Conservation (phyloP, 495 filamentous ascomycete genomes). For the Pseudotulostoma volvatum region DNA sequence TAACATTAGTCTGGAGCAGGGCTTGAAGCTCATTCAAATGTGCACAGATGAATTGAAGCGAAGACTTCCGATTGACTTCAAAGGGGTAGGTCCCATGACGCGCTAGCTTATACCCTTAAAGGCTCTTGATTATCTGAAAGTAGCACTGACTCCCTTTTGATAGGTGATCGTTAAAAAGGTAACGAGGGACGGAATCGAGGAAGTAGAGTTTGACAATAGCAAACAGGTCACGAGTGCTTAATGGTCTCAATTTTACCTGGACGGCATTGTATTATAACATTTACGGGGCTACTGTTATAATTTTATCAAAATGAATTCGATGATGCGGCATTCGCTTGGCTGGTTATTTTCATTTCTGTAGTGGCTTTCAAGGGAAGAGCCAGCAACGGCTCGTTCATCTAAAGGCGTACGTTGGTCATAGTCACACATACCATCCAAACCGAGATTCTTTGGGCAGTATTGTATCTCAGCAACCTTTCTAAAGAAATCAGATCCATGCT, state of each 20-base stretch:
- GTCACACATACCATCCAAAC: too few species aligned
- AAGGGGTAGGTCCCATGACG: slow-evolving; percentile 42
- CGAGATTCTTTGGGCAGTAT: too few species aligned
- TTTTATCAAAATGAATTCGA: not conserved
- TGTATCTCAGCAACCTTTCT: too few species aligned
- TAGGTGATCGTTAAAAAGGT: slow-evolving; percentile 77
- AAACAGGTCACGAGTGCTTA: slow-evolving; percentile 52
- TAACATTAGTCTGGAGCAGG: slow-evolving; percentile 72
- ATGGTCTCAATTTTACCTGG: slow-evolving; percentile 13
- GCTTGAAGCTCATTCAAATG: slow-evolving; percentile 77
- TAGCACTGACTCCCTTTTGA: slow-evolving; percentile 5
- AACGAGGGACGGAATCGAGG: slow-evolving; percentile 76
- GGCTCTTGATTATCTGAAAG: too few species aligned
- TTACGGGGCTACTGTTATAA: slow-evolving; percentile 6
- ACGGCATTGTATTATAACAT: slow-evolving; percentile 30
- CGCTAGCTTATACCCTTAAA: not conserved
- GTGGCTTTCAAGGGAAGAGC: too few species aligned
- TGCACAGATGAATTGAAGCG: slow-evolving; percentile 95
- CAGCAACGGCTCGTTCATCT: too few species aligned
- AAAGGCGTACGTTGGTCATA: too few species aligned
- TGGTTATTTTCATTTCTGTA: not conserved
- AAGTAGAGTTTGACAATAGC: slow-evolving; percentile 66
- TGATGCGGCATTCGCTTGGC: not conserved
- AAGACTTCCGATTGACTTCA: slow-evolving; percentile 93
- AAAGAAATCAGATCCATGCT: not conserved